Base-by-base conservation (phyloP, 768 basidiomycete species). In the Trametes coccinea region DNA sequence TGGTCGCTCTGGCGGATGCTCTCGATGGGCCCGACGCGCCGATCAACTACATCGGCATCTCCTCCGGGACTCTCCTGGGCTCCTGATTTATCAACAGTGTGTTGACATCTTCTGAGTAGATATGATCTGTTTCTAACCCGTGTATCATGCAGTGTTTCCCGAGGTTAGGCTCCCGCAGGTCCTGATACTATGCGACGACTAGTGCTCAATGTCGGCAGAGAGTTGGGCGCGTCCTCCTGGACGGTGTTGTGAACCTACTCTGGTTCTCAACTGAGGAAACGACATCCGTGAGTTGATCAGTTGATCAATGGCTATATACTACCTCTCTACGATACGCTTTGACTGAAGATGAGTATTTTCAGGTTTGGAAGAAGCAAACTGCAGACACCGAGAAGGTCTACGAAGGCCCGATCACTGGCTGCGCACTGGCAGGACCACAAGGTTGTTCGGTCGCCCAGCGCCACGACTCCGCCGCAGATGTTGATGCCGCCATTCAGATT, bases 1-100 rank as follows among this genome's bases (percentile, higher is more conserved):
- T 58, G 30, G 44, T 53, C 16, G 56, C 61, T 9, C 39, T 62
- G 3, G 56, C 52, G 30, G 61, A 62, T 45, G 56, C 52, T 11
- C 51, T 62, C 27, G 61, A 57, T 17, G 61, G 61, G 1, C 56
- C 56, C 30, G 56, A 45, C 14, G 40, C 46, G 10, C 61, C 56
- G 43, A 27, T 62, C 27, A 57, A 62, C 33, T 62, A 47, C 43
- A 22, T 17, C 13, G 61, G 56, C 2, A 2, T 62, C 6, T 62
- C 61, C 1, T 62, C 57, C 33, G 61, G 61, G 13, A 58, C 61
- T 1, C 6, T 62, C 17, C 41, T 58, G 8, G 61, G 61, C 30
- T 29, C 52, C n/a, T 57, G 57, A 45, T 50, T 62, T 16, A 6
- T 58, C 9, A 57, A 57, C 37, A 62, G 61, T 58, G 34, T 31